Percentiles rank a stretch among this genome's conserved stretches.
These are phyloP conservation scores for Austropuccinia psidii DNA, from an alignment of 1,284 basidiomycete genomes.

Conservation along the genomic window DNA sequence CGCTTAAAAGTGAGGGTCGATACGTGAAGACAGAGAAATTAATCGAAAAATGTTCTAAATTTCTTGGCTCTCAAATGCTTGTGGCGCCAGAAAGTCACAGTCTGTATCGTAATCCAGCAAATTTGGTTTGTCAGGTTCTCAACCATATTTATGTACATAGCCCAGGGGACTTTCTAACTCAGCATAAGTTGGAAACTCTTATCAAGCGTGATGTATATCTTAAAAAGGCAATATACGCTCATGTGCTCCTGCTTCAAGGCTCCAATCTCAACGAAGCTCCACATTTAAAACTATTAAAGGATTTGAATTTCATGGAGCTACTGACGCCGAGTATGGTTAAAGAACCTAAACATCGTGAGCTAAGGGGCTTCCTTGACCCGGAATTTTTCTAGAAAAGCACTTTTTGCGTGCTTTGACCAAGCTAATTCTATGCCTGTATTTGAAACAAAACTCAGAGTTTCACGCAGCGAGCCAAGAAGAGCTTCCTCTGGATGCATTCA, in stretches of 20 bases:
- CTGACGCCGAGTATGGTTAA: slow-evolving; percentile 10
- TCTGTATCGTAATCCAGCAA: neutral
- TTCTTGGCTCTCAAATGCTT: neutral
- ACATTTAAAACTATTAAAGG: neutral
- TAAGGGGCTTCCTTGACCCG: no score
- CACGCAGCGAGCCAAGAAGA: no score
- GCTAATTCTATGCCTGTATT: no score
- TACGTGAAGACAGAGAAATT: neutral
- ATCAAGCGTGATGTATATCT: slow-evolving; percentile 10
- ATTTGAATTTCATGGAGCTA: slow-evolving; percentile 13
- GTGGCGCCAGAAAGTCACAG: neutral
- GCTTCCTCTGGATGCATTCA: no score
- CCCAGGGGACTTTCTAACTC: neutral
- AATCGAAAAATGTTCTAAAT: neutral
- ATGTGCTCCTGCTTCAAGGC: slow-evolving; percentile 9
- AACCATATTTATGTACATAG: slow-evolving; percentile 25
- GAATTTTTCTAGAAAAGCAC: no score
- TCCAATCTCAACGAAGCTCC: slow-evolving; percentile 1
- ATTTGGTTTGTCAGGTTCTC: slow-evolving; percentile 4
- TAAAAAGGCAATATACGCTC: slow-evolving; percentile 22
- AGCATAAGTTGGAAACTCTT: neutral
- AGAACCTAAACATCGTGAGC: neutral
- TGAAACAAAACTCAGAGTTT: no score
- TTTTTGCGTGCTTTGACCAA: no score
- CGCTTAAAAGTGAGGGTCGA: neutral